phyloP scores from a whole-genome alignment of 495 filamentous ascomycete genomes.

The Tuber microsphaerosporum region DNA sequence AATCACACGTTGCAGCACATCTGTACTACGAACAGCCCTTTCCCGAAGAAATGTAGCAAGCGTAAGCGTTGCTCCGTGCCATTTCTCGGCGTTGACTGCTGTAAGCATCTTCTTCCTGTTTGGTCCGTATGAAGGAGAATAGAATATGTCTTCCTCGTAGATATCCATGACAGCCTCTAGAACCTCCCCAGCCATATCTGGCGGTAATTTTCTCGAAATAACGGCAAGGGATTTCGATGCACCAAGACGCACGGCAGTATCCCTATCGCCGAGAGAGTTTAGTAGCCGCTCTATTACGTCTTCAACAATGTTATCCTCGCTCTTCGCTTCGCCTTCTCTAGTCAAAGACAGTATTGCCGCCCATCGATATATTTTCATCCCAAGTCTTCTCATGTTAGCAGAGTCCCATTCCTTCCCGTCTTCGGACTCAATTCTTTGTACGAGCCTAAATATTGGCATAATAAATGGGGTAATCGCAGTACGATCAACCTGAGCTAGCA shows the following conservation, averaged over 20 bases:
- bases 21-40: constrained; percentile 34
- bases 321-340: constrained; percentile 45
- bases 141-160: constrained; percentile 70
- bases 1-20: constrained; percentile 28
- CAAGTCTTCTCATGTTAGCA: constrained; percentile 66
- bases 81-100: constrained; percentile 68
- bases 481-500: constrained; percentile 55
- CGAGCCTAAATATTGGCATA: constrained; percentile 47
- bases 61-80: constrained; percentile 87
- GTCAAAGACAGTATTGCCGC: constrained; percentile 56
- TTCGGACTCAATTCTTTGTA: constrained; percentile 20
- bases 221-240: constrained; percentile 89
- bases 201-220: constrained; percentile 67
- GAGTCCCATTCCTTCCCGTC: constrained; percentile 46
- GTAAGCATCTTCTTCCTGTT: constrained; percentile 46
- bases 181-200: constrained; percentile 73
- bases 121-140: constrained; percentile 35
- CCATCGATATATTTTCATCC: constrained; percentile 75
- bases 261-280: constrained; percentile 63
- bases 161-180: constrained; percentile 73
- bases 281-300: constrained; percentile 67
- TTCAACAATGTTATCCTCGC: constrained; percentile 52
- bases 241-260: constrained; percentile 80
- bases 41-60: constrained; percentile 50
- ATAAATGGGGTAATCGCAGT: constrained; percentile 51